A percentile compares a stretch with the other conserved stretches of the same genome.
phyloP scores from a whole-genome alignment of 192 early-diverging fungal genomes.

The Rhizophagus clarus region DNA sequence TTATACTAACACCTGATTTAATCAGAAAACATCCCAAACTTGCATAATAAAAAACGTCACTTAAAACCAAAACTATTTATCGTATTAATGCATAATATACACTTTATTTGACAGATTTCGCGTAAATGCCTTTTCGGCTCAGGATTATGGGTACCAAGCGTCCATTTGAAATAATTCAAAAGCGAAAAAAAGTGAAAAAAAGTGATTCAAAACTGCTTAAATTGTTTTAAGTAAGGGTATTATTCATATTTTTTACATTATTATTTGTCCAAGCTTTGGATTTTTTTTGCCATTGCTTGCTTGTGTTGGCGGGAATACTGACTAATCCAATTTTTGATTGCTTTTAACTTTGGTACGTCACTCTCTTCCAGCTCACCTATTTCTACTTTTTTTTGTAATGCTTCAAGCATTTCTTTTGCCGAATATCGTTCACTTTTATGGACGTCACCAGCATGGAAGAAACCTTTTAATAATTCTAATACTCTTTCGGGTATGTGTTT shows the following conservation, averaged over 20 bases:
- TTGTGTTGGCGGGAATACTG: not conserved
- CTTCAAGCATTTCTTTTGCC: not conserved
- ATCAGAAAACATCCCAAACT: not conserved
- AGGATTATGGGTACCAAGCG: not conserved
- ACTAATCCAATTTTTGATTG: not conserved
- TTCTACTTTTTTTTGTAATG: not conserved
- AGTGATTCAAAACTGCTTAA: not conserved
- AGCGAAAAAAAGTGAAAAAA: not conserved
- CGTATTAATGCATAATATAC: not conserved
- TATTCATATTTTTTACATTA: not conserved
- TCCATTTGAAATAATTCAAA: not conserved
- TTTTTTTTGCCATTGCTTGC: not conserved
- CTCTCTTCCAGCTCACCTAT: not conserved
- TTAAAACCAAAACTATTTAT: not conserved
- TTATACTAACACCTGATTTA: not conserved
- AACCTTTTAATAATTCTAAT: constrained; percentile 2
- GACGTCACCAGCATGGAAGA: not conserved
- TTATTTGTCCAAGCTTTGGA: not conserved
- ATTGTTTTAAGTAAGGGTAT: not conserved
- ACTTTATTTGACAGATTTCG: not conserved
- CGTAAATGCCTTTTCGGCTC: not conserved
- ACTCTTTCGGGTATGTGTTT: not conserved
- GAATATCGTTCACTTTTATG: constrained; percentile 1
- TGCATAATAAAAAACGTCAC: not conserved
- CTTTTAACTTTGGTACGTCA: not conserved